Conservation (phyloP, 2,329 filamentous ascomycete species). For the Byssoonygena ceratinophila region DNA sequence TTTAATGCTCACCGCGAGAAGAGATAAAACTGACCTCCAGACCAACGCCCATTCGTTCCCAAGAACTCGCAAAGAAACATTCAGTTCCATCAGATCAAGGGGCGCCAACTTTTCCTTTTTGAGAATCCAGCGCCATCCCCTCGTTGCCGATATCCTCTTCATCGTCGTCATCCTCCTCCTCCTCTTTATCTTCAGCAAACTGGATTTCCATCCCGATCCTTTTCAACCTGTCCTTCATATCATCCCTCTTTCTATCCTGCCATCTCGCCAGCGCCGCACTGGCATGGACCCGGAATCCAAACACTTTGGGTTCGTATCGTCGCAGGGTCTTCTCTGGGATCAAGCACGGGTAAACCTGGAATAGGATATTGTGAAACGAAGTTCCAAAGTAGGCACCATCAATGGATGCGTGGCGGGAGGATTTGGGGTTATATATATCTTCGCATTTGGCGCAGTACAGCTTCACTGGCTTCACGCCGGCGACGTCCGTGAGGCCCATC, state of each 20-base stretch:
- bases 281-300: slow-evolving; percentile 92
- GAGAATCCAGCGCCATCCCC: slow-evolving; percentile 4
- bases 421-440: slow-evolving; percentile 98
- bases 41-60: slow-evolving; percentile 1
- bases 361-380: slow-evolving; percentile 97
- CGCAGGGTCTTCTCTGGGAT: slow-evolving; percentile 75
- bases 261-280: slow-evolving; percentile 78
- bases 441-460: slow-evolving; percentile 96
- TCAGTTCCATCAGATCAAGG: not conserved
- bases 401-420: slow-evolving; percentile 84
- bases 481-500: slow-evolving; percentile 83
- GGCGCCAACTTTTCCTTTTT: not conserved
- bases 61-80: not conserved
- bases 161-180: slow-evolving; percentile 15
- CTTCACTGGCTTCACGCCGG: slow-evolving; percentile 82
- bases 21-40: not conserved
- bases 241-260: slow-evolving; percentile 72
- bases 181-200: slow-evolving; percentile 60
- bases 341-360: slow-evolving; percentile 91
- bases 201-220: slow-evolving; percentile 61
- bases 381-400: slow-evolving; percentile 98
- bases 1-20: not conserved
- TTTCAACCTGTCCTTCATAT: slow-evolving; percentile 68
- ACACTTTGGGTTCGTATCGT: slow-evolving; percentile 80
- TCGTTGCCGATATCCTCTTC: slow-evolving; percentile 13